phyloP scores from a whole-genome alignment of 2,329 filamentous ascomycete genomes.

The Venturia carpophila region DNA sequence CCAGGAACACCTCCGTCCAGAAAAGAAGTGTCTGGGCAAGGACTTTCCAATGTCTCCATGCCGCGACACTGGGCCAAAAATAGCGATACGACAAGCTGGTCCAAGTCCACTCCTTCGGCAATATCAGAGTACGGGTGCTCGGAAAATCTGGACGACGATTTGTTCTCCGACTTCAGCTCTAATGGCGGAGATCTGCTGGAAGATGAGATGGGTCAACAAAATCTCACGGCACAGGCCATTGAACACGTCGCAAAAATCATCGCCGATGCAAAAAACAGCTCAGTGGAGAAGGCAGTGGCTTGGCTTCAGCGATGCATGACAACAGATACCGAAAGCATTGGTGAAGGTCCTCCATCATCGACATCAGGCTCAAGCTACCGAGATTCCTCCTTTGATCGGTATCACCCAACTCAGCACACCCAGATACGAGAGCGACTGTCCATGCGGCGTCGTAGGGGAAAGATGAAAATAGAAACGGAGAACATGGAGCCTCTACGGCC shows the following conservation, averaged over 20 bases:
- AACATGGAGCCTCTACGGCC: constrained; percentile 2
- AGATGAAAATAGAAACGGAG: constrained; percentile 12
- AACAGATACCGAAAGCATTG: background rate
- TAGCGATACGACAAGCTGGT: constrained; percentile 10
- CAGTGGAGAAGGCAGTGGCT: background rate
- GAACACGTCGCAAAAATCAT: constrained; percentile 15
- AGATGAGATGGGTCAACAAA: constrained; percentile 15
- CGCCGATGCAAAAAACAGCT: constrained; percentile 5
- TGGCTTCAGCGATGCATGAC: background rate
- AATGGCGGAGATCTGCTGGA: constrained; percentile 6
- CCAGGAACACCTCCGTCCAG: constrained; percentile 11
- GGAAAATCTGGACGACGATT: background rate
- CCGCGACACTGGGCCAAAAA: constrained; percentile 10
- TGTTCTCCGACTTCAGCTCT: constrained; percentile 14
- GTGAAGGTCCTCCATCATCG: background rate
- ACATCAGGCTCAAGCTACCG: background rate
- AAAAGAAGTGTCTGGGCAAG: background rate
- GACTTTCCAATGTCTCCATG: constrained; percentile 5
- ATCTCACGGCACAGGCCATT: constrained; percentile 13
- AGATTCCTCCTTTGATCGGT: constrained; percentile 3
- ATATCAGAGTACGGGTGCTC: constrained; percentile 1
- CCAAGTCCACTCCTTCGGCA: background rate
- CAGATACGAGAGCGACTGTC: background rate
- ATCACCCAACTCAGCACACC: background rate
- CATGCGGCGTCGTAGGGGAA: constrained; percentile 3